These are phyloP conservation scores for Hymenoscyphus linearis DNA, from an alignment of 2,329 filamentous ascomycete genomes.

Conservation along the genomic window DNA sequence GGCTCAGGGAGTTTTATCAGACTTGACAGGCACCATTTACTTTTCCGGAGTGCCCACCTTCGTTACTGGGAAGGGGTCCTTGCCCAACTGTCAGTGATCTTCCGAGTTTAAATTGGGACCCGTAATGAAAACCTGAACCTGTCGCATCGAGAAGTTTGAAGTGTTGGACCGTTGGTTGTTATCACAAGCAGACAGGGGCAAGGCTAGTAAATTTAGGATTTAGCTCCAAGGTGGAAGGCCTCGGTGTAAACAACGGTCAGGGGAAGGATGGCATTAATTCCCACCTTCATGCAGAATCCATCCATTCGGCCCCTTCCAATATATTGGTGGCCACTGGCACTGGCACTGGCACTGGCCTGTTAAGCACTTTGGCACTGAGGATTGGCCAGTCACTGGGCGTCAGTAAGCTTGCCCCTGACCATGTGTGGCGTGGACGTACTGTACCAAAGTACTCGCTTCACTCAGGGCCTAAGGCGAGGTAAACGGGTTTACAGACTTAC, in stretches of 20 bases:
- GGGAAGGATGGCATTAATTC: not conserved
- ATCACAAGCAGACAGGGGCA: not conserved
- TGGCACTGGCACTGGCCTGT: no score
- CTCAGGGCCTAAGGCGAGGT: no score
- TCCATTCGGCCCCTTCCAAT: not conserved
- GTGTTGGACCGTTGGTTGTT: conserved; percentile 1
- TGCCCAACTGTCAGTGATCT: not conserved
- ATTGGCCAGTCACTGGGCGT: no score
- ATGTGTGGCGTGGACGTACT: not conserved
- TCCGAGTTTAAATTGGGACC: not conserved
- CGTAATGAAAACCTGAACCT: not conserved
- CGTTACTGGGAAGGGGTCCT: not conserved
- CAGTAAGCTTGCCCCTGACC: not conserved
- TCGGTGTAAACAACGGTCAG: not conserved
- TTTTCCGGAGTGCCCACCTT: not conserved
- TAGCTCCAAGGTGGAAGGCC: not conserved
- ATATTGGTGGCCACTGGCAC: not conserved
- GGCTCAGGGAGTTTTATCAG: not conserved
- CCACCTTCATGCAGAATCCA: not conserved
- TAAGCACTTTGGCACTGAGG: no score
- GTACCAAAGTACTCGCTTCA: no score
- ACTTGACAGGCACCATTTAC: not conserved
- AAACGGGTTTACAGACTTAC: not conserved
- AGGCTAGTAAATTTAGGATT: no score
- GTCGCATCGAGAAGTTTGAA: not conserved